phyloP scores from a whole-genome alignment of 371 early-diverging fungal genomes.

The Circinella umbellata region DNA sequence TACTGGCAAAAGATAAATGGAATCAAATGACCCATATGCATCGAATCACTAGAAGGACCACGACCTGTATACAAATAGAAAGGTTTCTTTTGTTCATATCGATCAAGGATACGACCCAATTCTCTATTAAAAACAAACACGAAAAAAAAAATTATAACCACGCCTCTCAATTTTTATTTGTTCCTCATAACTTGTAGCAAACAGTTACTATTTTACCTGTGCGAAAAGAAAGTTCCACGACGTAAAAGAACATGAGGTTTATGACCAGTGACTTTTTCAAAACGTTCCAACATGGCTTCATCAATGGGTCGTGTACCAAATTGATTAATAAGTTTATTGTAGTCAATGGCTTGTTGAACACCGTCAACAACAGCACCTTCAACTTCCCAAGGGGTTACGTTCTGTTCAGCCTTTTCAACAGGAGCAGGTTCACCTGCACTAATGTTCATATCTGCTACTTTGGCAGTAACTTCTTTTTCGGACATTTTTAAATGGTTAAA shows the following conservation, averaged over 20 bases:
- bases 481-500: conserved; percentile 17
- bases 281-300: conserved; percentile 75
- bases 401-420: conserved; percentile 53
- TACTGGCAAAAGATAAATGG: conserved; percentile 99
- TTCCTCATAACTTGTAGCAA: background rate
- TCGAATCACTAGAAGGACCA: conserved; percentile 95
- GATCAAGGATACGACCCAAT: conserved; percentile 86
- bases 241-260: conserved; percentile 89
- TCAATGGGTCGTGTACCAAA: conserved; percentile 95
- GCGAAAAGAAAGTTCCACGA: conserved; percentile 98
- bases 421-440: conserved; percentile 17
- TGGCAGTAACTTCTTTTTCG: conserved; percentile 19
- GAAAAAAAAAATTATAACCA: no score
- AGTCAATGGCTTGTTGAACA: conserved; percentile 91
- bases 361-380: conserved; percentile 93
- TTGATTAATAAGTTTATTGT: conserved; percentile 91
- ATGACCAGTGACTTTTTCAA: conserved; percentile 87
- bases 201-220: conserved; percentile 65
- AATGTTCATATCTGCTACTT: conserved; percentile 26
- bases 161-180: background rate
- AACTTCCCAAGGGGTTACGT: conserved; percentile 97
- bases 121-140: conserved; percentile 68
- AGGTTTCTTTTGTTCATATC: conserved; percentile 92
- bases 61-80: conserved; percentile 99
- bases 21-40: conserved; percentile 99